Conservation (phyloP, 768 basidiomycete genomes). For the Sutorius australiensis region DNA sequence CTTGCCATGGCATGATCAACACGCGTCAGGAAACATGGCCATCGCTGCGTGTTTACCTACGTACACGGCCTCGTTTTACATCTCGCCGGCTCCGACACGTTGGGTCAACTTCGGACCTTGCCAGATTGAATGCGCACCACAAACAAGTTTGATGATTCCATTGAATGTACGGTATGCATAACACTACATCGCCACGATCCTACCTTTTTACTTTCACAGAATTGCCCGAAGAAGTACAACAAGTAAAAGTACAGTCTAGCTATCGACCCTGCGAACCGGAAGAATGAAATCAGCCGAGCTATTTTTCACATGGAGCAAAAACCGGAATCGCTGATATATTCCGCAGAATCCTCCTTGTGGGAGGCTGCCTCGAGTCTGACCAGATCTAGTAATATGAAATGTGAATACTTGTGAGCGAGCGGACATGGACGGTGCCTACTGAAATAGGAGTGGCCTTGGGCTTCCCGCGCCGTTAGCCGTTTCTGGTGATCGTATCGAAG, state of each 20-base stretch:
- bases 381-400: constrained; percentile 36
- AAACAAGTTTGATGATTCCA: constrained; percentile 7
- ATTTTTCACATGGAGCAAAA: constrained; percentile 39
- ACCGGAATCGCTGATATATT: constrained; percentile 47
- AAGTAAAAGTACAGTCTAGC: constrained; percentile 3
- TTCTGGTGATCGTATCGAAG: constrained; percentile 69
- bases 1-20: constrained; percentile 32
- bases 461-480: constrained; percentile 63
- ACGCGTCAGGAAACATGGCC: constrained; percentile 23
- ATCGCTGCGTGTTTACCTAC: constrained; percentile 22
- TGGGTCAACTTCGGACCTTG: constrained; percentile 11
- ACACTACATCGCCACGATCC: constrained; percentile 15
- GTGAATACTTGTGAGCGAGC: constrained; percentile 14
- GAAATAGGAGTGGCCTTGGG: constrained; percentile 65
- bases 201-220: not conserved
- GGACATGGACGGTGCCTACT: constrained; percentile 36
- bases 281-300: not conserved
- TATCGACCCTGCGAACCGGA: not conserved
- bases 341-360: constrained; percentile 37
- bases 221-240: constrained; percentile 9
- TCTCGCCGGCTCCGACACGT: constrained; percentile 26
- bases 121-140: constrained; percentile 11
- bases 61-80: constrained; percentile 29
- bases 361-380: constrained; percentile 46
- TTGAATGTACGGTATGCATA: constrained; percentile 12